A percentile compares a stretch with the other conserved stretches of the same genome.
Evolutionary conservation across 352 stramenopile genomes (phyloP).

Genomic region (Phytophthora citricola): DNA sequence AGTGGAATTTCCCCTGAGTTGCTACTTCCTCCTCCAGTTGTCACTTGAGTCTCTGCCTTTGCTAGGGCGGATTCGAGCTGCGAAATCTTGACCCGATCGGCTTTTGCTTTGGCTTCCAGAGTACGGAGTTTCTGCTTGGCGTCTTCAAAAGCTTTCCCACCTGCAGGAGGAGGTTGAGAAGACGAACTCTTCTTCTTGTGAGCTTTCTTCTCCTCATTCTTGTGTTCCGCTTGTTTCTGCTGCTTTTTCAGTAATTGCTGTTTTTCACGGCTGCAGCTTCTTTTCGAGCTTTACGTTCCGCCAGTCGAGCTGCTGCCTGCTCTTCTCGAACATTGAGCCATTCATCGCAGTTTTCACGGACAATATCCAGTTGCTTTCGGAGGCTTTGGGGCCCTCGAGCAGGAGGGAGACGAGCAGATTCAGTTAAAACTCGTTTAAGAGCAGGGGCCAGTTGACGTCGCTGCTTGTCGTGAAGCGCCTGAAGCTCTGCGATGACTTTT

Average conservation of each 20-base stretch:
- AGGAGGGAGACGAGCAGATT: slow-evolving; percentile 55
- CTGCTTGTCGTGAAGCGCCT: slow-evolving; percentile 37
- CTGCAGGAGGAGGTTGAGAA: slow-evolving; percentile 9
- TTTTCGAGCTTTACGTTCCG: slow-evolving; percentile 23
- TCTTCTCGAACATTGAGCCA: slow-evolving; percentile 43
- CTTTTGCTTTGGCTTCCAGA: slow-evolving; percentile 70
- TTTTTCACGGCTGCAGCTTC: slow-evolving; percentile 19
- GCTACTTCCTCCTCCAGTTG: slow-evolving; percentile 19
- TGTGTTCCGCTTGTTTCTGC: slow-evolving; percentile 20
- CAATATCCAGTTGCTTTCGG: slow-evolving; percentile 65
- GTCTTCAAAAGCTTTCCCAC: slow-evolving; percentile 57
- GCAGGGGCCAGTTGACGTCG: slow-evolving; percentile 40
- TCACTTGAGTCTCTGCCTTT: slow-evolving; percentile 57
- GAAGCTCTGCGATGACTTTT: slow-evolving; percentile 49
- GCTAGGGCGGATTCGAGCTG: slow-evolving; percentile 71
- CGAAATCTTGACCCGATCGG: slow-evolving; percentile 75
- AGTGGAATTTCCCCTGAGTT: slow-evolving; percentile 24
- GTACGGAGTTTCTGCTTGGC: slow-evolving; percentile 80
- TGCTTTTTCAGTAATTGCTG: slow-evolving; percentile 29
- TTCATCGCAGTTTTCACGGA: slow-evolving; percentile 52
- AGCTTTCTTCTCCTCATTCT: slow-evolving; percentile 10
- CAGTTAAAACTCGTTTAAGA: slow-evolving; percentile 49
- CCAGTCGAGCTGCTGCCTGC: slow-evolving; percentile 24
- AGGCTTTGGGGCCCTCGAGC: slow-evolving; percentile 67
- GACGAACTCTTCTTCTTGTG: slow-evolving; percentile 32